These are phyloP conservation scores for Quercus berberidifolia DNA, from an alignment of 306 rosid genomes.

Conservation along the genomic window DNA sequence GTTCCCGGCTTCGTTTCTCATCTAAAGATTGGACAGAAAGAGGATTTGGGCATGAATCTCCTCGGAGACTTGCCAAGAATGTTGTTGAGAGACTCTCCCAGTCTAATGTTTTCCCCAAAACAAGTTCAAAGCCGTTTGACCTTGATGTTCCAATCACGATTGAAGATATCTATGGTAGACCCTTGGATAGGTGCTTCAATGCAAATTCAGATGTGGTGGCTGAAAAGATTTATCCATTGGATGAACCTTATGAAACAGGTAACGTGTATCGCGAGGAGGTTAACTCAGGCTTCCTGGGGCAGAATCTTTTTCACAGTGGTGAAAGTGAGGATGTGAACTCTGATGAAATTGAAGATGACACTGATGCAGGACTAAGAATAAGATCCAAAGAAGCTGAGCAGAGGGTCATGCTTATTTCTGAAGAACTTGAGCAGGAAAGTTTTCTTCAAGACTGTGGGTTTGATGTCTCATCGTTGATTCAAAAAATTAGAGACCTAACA, in stretches of 20 bases:
- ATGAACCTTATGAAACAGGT: slow-evolving; percentile 42
- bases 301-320: slow-evolving; percentile 14
- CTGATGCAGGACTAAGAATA: slow-evolving; percentile 56
- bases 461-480: slow-evolving; percentile 59
- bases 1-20: slow-evolving; percentile 35
- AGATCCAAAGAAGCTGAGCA: slow-evolving; percentile 76
- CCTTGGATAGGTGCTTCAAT: slow-evolving; percentile 42
- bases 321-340: slow-evolving; percentile 30
- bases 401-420: slow-evolving; percentile 60
- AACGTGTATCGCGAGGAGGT: slow-evolving; percentile 42
- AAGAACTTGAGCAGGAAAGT: slow-evolving; percentile 64
- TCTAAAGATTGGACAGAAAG: slow-evolving; percentile 67
- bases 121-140: slow-evolving; percentile 40
- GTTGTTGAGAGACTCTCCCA: slow-evolving; percentile 86
- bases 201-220: slow-evolving; percentile 44
- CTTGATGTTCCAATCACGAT: slow-evolving; percentile 66
- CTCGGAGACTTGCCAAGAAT: slow-evolving; percentile 78
- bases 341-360: slow-evolving; percentile 50
- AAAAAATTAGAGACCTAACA: slow-evolving; percentile 50
- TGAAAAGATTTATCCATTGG: slow-evolving; percentile 35
- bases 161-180: slow-evolving; percentile 66
- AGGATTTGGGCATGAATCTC: slow-evolving; percentile 72
- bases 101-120: slow-evolving; percentile 43
- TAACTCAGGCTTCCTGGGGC: slow-evolving; percentile 25
- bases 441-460: slow-evolving; percentile 52